Evolutionary conservation across 1,139 yeast genomes (phyloP), one percentile per base, ranked within the genome.

Genomic region (Tardiomyces digboiensis): DNA sequence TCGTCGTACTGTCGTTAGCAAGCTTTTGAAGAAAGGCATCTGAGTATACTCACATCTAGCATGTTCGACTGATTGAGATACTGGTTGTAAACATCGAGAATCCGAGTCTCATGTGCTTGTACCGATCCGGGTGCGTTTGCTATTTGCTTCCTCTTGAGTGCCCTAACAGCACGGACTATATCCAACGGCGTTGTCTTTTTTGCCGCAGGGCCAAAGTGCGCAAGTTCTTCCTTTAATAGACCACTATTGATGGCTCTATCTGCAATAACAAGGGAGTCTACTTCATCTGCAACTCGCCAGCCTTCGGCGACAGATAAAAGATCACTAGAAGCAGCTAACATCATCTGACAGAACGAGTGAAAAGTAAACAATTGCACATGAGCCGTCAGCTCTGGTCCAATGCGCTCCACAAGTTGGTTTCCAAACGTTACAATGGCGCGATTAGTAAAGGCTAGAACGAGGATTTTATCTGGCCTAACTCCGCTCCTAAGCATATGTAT

Each of bases 401-500:
- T 51, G 0, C 67, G 46, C 0, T 49, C 49, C 0, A 47, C 38
- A 20, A 83, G 56, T 4, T 74, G 68, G 0, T 51, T 47, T 36
- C 65, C 61, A 14, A 83, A 61, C 20, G 80, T 74, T 36, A 70
- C 70, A 1, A 82, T 87, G 0, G 91, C 78, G 44, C 82, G 66
- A 52, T 82, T 83, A 1, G 93, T 82, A 74, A 83, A 71, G 4
- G 88, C 78, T 8, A 84, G 63, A 3, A 82, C 79, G 36, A 82
- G 58, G 2, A 84, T 73, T 42, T 78, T 76, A 7, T 66, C 61
- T 0, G 89, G 86, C 1, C 57, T 49, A 1, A 61, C 62, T 3
- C 65, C 64, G 5, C 63, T 48, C 3, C 58, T 51, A 1, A 82
- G 57, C 49, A 80, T 53, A 48, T 72, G 65, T 2, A 74, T 75